phyloP scores from a whole-genome alignment of 2,329 filamentous ascomycete genomes.

The Lachnellula hyalina region DNA sequence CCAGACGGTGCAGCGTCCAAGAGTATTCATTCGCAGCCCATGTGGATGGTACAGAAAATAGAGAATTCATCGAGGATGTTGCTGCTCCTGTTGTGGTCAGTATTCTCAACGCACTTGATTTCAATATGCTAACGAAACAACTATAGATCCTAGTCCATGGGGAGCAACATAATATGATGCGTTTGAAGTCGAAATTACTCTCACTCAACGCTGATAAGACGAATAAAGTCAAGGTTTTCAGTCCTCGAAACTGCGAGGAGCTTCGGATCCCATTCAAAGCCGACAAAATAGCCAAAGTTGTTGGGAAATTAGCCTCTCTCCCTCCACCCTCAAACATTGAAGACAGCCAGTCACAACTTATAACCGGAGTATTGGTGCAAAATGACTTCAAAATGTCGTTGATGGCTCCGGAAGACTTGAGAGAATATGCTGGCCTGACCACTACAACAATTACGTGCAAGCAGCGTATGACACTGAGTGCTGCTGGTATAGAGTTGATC shows the following conservation, averaged over 20 bases:
- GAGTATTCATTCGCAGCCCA: conserved; percentile 96
- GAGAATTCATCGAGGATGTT: conserved; percentile 94
- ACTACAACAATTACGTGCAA: conserved; percentile 93
- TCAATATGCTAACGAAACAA: conserved; percentile 17
- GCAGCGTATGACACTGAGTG: conserved; percentile 80
- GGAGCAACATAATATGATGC: conserved; percentile 97
- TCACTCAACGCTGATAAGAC: conserved; percentile 82
- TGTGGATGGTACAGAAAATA: conserved; percentile 91
- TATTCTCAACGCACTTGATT: conserved; percentile 25
- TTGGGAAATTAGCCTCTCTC: conserved; percentile 83
- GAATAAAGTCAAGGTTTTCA: conserved; percentile 81
- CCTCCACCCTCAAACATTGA: conserved; percentile 47
- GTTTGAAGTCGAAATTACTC: conserved; percentile 87
- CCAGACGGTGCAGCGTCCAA: conserved; percentile 83
- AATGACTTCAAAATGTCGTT: conserved; percentile 97
- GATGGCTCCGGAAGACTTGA: conserved; percentile 93
- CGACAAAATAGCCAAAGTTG: conserved; percentile 93
- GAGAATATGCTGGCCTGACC: conserved; percentile 93
- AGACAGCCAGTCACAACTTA: conserved; percentile 50
- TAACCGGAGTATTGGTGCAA: conserved; percentile 89
- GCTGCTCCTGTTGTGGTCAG: conserved; percentile 85
- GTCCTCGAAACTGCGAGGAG: conserved; percentile 91
- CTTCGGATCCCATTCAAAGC: conserved; percentile 91
- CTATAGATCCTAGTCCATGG: conserved; percentile 87
- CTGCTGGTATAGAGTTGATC: conserved; percentile 85